These are phyloP conservation scores for Jimgerdemannia flammicorona DNA, from an alignment of 192 early-diverging fungal species.

Conservation along the genomic window DNA sequence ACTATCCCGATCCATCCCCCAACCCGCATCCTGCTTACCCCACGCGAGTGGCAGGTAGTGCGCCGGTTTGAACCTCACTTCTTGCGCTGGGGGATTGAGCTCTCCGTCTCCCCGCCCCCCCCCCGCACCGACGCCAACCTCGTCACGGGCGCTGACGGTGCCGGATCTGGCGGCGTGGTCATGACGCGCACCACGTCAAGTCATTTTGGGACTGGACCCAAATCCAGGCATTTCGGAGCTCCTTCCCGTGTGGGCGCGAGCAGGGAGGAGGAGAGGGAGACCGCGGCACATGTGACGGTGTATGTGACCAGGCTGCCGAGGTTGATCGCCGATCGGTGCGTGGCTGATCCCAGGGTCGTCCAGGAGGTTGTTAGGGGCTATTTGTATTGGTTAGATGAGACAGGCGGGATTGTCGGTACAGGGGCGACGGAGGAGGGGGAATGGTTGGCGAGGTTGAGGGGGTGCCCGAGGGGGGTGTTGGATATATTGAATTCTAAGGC, in stretches of 20 bases:
- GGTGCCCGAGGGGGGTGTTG: conserved; percentile 58
- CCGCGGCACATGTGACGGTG: neutral
- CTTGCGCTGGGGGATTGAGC: conserved; percentile 42
- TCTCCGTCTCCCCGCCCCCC: conserved; percentile 2
- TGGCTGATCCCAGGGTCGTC: conserved; percentile 39
- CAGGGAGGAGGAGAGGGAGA: neutral
- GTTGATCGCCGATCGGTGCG: conserved; percentile 60
- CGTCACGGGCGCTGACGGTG: neutral
- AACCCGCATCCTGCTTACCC: conserved; percentile 28
- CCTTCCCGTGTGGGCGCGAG: neutral
- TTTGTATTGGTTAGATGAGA: conserved; percentile 41
- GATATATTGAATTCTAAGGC: conserved; percentile 75
- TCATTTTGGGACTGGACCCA: conserved; percentile 14
- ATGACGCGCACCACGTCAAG: neutral
- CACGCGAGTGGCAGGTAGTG: conserved; percentile 30
- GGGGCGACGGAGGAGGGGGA: neutral
- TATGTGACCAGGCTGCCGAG: conserved; percentile 45
- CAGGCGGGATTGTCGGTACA: neutral
- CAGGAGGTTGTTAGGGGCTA: conserved; percentile 48
- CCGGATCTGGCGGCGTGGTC: neutral
- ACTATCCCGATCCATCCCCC: conserved; percentile 41
- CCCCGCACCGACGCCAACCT: neutral
- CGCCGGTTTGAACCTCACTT: conserved; percentile 23
- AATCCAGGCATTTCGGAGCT: conserved; percentile 8
- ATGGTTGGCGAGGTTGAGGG: conserved; percentile 23